Evolutionary conservation across 1,284 basidiomycete species (phyloP), one percentile per base, ranked within the genome.

Genomic region (Pseudozyma thailandica): DNA sequence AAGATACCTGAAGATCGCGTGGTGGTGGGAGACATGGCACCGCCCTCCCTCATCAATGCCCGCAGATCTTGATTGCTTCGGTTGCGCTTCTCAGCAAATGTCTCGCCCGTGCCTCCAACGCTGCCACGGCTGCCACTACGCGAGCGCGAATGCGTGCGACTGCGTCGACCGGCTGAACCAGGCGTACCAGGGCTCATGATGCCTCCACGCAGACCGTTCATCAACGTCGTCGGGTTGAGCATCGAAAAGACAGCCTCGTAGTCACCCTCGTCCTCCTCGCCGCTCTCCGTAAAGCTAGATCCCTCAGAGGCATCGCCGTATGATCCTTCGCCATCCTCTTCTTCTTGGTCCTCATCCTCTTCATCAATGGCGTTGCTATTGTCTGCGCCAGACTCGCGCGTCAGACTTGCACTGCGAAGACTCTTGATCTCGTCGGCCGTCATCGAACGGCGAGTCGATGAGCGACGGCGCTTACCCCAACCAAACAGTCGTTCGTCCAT

Each of bases 401-500:
- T n/a, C 1, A 46, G 44, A 27, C 57, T 60, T 3, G 53, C 26
- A 26, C 49, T 43, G 18, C 63, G 70, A 10, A 63, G 51, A 26
- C 27, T 44, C 42, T 55, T 59, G 53, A 73, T 54, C 47, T 64
- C 71, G 15, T 73, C 71, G 7, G 53, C 50, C 13, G 65, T 69
- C 60, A 73, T 57, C n/a, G 52, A 18, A 12, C 71, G 60, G n/a
- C 72, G 65, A 33, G 65, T 54, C 44, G 74, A 74, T 7, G 66
- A 65, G 16, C 66, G 58, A 39, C 64, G 60, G 1, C 74, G 42
- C 5, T 54, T 37, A 18, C 74, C 68, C 93, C 93, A 96, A 33
- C 94, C 94, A 83, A 95, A 96, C 37, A 96, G 85, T 16, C 91
- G 88, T 84, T 95, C 93, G 82, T 96, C 94, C 31, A 95, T 87